Base-by-base conservation (phyloP, 805 yeast species). In the Metschnikowia cerradonensis region DNA sequence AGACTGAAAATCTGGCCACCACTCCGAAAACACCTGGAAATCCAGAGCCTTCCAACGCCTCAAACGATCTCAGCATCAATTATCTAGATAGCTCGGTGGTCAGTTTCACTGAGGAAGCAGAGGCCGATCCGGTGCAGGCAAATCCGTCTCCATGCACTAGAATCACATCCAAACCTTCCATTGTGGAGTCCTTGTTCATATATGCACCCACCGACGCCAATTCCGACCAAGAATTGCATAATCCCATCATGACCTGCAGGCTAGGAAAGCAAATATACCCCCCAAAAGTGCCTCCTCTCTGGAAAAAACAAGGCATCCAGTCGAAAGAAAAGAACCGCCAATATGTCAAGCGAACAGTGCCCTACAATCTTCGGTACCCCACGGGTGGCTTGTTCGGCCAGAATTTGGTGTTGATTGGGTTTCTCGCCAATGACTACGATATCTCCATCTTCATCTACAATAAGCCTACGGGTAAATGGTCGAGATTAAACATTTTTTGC, bases 381-480 rank as follows among this genome's bases (percentile, higher is more conserved):
- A 74, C 81, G 0, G 82, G 86, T 20, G 88, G 82, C 0, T 61
- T 75, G 11, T 86, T 85, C 61, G 91, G 90, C 4, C 82, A 83
- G 52, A 84, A 83, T 55, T 61, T 86, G 17, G 76, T 86, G 4
- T 70, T 84, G 2, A 73, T 80, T 2, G 94, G 94, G 0, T 82
- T 77, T 48, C 64, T 78, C 44, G 79, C 80, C 3, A 69, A 70
- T 40, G 76, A 74, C 53, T 67, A 61, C 56, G 78, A 71, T 61
- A 76, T 73, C 49, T 79, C 79, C 35, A 71, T 76, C 45, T 81
- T 66, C 60, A 64, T 80, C 4, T 80, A 69, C 68, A 80, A 82
- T 64, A 72, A 70, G 30, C 79, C 81, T 0, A 74, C 86, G 0
- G 75, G 76, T 1, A 79, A 78, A 55, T 86, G 92, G 91, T 78